Evolutionary conservation across 129 eudicot species (phyloP).

Genomic region (Erigeron canadensis): DNA sequence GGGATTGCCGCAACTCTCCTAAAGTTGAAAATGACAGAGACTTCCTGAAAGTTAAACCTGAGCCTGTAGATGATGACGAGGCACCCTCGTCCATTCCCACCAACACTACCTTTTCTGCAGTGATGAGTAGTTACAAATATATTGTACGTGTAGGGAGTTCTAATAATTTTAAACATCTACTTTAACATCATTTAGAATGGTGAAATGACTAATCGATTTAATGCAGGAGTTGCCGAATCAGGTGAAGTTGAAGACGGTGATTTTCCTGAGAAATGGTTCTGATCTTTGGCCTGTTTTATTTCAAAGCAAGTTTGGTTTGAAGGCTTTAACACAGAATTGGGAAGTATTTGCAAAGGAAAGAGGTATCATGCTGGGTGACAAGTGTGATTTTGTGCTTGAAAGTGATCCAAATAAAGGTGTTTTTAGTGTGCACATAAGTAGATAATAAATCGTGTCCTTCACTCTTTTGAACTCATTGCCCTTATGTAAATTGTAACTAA

Average conservation of each 20-base stretch:
- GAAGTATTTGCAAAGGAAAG: conserved; percentile 30
- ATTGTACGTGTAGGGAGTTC: conserved; percentile 35
- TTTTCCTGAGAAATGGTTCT: conserved; percentile 29
- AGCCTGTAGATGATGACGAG: conserved; percentile 37
- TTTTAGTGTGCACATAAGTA: conserved; percentile 18
- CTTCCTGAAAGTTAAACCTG: conserved; percentile 29
- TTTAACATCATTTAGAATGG: neutral
- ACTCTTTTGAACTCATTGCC: neutral
- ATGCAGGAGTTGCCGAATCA: conserved; percentile 45
- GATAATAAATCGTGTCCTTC: neutral
- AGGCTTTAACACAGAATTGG: conserved; percentile 45
- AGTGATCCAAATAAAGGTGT: neutral
- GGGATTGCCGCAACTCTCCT: neutral
- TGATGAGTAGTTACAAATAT: conserved; percentile 32
- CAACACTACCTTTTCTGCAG: conserved; percentile 36
- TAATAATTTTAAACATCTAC: neutral
- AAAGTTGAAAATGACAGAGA: conserved; percentile 7
- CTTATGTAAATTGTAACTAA: conserved; percentile 5
- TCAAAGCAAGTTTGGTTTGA: conserved; percentile 29
- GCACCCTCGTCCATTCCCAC: neutral
- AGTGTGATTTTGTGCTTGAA: conserved; percentile 39
- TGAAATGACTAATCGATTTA: neutral
- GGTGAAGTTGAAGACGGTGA: conserved; percentile 19
- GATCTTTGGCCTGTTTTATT: conserved; percentile 47
- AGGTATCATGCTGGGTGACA: conserved; percentile 37